Evolutionary conservation across 2,329 filamentous ascomycete genomes (phyloP).

Genomic region (Fusarium proliferatum): DNA sequence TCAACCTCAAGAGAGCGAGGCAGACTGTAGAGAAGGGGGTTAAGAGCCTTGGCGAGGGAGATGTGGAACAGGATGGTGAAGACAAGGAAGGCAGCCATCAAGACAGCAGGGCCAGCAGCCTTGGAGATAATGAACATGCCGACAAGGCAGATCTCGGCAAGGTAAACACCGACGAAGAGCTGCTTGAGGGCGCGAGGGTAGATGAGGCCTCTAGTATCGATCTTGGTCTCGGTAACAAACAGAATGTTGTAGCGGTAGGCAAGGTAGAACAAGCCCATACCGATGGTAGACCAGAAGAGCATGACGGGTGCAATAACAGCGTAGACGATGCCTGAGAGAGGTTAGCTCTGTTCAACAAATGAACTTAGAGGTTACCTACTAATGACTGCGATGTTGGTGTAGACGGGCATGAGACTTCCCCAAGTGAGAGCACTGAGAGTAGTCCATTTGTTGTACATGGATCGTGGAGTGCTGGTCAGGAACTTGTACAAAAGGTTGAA

Average conservation of each 20-base stretch:
- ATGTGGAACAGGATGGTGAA: constrained; percentile 83
- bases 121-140: constrained; percentile 80
- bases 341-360: constrained; percentile 29
- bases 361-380: constrained; percentile 53
- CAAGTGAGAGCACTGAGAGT: constrained; percentile 76
- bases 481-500: constrained; percentile 76
- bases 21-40: constrained; percentile 77
- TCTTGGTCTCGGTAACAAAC: constrained; percentile 79
- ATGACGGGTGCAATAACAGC: constrained; percentile 86
- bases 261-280: constrained; percentile 82
- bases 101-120: constrained; percentile 74
- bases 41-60: constrained; percentile 74
- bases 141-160: constrained; percentile 82
- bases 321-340: constrained; percentile 72
- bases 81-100: constrained; percentile 81
- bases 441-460: constrained; percentile 80
- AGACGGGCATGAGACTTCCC: constrained; percentile 80
- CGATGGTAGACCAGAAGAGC: constrained; percentile 81
- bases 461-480: constrained; percentile 80
- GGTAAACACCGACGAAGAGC: constrained; percentile 82
- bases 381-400: constrained; percentile 79
- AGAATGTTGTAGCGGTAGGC: constrained; percentile 89
- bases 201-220: constrained; percentile 89
- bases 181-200: constrained; percentile 93
- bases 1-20: constrained; percentile 69